Percentiles rank a stretch among this genome's conserved stretches.
These are phyloP conservation scores for Cryomyces minteri DNA, from an alignment of 495 filamentous ascomycete genomes.

Conservation along the genomic window DNA sequence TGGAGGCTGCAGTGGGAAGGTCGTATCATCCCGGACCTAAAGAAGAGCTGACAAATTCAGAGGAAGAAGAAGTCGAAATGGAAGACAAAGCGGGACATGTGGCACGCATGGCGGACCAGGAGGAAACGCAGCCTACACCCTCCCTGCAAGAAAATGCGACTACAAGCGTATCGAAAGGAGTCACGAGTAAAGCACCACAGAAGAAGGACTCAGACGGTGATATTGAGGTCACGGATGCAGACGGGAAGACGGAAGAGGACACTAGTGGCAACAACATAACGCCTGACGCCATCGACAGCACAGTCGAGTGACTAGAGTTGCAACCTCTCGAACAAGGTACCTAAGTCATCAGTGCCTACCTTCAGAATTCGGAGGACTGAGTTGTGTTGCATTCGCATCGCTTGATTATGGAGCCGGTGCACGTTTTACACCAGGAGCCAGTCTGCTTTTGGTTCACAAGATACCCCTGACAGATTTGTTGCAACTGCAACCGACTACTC, in stretches of 20 bases:
- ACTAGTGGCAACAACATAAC: not conserved
- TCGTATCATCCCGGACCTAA: not conserved
- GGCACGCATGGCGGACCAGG: not conserved
- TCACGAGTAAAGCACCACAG: not conserved
- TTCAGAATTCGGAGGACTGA: no score
- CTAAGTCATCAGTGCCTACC: no score
- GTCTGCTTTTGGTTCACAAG: no score
- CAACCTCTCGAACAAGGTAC: no score
- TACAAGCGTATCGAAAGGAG: no score
- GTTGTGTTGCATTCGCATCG: no score
- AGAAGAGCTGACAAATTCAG: not conserved
- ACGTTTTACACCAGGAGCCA: no score
- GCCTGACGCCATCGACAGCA: not conserved
- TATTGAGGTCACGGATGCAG: not conserved
- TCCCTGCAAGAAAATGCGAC: no score
- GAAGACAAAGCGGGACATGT: not conserved
- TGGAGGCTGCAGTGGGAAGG: slow-evolving; percentile 22
- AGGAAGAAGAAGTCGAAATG: not conserved
- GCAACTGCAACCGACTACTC: no score
- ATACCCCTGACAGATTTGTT: no score
- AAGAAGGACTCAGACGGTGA: not conserved
- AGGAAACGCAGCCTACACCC: not conserved
- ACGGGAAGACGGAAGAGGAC: not conserved
- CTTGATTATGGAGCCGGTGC: no score
- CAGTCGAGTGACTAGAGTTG: not conserved